Evolutionary conservation across 2,329 filamentous ascomycete genomes (phyloP).

Genomic region (Aaosphaeria pasadenensis): DNA sequence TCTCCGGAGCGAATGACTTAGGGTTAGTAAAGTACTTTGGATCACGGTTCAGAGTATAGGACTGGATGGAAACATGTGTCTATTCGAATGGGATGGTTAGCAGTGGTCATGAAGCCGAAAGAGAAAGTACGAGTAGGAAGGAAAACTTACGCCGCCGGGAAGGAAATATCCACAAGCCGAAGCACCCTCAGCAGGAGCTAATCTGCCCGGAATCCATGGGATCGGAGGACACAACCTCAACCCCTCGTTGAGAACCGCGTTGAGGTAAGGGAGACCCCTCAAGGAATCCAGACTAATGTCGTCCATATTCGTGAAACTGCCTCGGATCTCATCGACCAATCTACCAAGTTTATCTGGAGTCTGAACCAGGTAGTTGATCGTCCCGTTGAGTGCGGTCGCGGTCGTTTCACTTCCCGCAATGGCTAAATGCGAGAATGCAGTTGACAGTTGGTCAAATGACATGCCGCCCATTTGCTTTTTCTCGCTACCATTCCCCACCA

Average conservation of each 20-base stretch:
- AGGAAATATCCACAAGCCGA: constrained; percentile 3
- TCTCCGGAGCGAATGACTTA: constrained; percentile 6
- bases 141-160: constrained; percentile 6
- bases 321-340: constrained; percentile 4
- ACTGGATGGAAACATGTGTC: constrained; percentile 6
- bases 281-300: constrained; percentile 5
- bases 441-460: background rate
- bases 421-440: constrained; percentile 1
- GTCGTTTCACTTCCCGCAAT: constrained; percentile 8
- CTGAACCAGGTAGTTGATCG: constrained; percentile 1
- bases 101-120: constrained; percentile 1
- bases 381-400: constrained; percentile 2
- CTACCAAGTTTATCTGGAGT: constrained; percentile 1
- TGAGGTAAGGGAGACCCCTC: constrained; percentile 6
- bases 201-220: constrained; percentile 1
- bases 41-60: constrained; percentile 2
- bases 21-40: constrained; percentile 2
- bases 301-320: constrained; percentile 1
- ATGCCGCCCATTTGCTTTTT: background rate
- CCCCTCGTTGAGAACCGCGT: constrained; percentile 6
- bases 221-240: constrained; percentile 4
- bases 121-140: background rate
- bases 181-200: constrained; percentile 4
- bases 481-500: background rate
- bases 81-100: background rate